Evolutionary conservation across 148 eudicot species (phyloP), one percentile per base, ranked within the genome.

Genomic region (Arctostaphylos glauca): DNA sequence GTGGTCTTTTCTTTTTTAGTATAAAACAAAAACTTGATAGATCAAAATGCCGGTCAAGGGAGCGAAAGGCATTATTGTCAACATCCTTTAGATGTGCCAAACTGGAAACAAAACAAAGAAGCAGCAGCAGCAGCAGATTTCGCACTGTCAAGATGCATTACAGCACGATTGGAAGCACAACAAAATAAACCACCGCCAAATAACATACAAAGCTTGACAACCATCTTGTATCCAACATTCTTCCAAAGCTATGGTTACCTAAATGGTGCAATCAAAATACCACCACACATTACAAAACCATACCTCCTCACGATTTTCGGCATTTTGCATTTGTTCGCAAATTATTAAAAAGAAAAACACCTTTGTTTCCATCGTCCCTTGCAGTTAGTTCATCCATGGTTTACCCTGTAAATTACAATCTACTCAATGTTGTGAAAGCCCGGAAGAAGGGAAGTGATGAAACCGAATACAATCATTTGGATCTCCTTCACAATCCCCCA

Each of bases 381-480:
- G 31, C 46, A 9, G 9, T 67, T 81, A 15, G 75, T 50, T 81
- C 50, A 48, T 68, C 47, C 75, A 56, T 31, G 52, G 48, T 16
- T 31, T 31, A 31, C 19, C 2, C 59, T 52, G 52, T 62, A 8
- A 46, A 16, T 50, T 56, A 83, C 38, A 88, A 83, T 83, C 81
- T 90, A 93, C 78, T 96, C 99, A 80, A 96, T 86, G 88, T 97
- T 92, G 89, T 94, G 98, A 82, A 97, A 97, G 76, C 99, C 99
- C 0, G 99, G 99, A 66, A 97, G 97, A 74, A 97, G 96, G 38
- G 99, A 97, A 79, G 99, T 92, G 71, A 97, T 97, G 93, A 97
- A 97, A 74, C 99, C 99, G 53, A 94, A 97, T 53, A 94, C 98
- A 43, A 97, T 92, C 93, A 97, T 89, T 85, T 97, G 99, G 41